Evolutionary conservation across 495 filamentous ascomycete genomes (phyloP), one percentile per base, ranked within the genome.

Genomic region (Lophiostoma macrostomum): DNA sequence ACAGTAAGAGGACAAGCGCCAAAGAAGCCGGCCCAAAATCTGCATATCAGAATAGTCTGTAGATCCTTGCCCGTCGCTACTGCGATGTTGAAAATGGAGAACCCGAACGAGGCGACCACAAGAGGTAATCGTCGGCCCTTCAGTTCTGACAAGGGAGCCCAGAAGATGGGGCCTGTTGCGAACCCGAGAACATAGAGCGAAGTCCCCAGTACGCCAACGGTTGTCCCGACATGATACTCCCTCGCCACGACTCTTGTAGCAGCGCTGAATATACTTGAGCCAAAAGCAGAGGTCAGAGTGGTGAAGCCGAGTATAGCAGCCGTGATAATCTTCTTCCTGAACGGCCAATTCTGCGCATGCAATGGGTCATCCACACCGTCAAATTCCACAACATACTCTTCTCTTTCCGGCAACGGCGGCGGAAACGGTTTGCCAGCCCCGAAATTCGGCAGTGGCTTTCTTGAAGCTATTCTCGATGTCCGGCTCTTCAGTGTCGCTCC

Each of bases 341-440:
- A 63, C 0, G 84, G 74, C 90, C 90, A 95, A 67, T 95, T 95
- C 68, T 86, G 84, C 0, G 88, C 84, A 67, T 95, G 85, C 35
- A 85, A 61, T 8, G 87, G 88, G 66, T 95, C 89, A 57, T 88
- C 77, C 1, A 79, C 81, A 0, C 88, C 87, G 41, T 84, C 80
- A 56, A 94, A 95, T 58, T 91, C 90, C 14, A 95, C 90, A 1
- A 94, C 87, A 72, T 93, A 95, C 51, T 85, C 82, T 60, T 93
- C 90, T 59, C 77, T 76, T 19, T 80, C 80, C 4, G 87, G 87
- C 32, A 94, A 66, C 0, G 69, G 73, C 3, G 86, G 87, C 8
- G 88, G 90, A 68, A 83, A 90, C 10, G 84, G 77, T 67, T 90
- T 93, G 1, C 88, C 88, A 47, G 76, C 84, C 10, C 88, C 88